Percentiles rank a stretch among this genome's conserved stretches.
Conservation (phyloP, 768 basidiomycete genomes). For the Auricularia sp. region DNA sequence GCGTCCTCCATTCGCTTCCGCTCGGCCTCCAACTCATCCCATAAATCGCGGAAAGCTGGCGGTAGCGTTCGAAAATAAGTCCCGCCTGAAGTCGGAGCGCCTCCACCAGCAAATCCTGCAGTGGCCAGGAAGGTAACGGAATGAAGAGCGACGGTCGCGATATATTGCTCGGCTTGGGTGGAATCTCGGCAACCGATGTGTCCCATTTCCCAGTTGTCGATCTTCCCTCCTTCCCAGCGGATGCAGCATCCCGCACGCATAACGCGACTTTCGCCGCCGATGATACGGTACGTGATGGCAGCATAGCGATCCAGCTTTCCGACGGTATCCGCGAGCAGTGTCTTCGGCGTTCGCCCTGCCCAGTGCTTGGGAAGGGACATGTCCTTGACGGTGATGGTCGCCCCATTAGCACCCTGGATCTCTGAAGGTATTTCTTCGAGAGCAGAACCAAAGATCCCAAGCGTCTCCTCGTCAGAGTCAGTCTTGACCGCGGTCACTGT, state of each 20-base stretch:
- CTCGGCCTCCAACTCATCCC: conserved; percentile 74
- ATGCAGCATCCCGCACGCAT: conserved; percentile 64
- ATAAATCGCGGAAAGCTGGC: conserved; percentile 82
- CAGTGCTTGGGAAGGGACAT: conserved; percentile 79
- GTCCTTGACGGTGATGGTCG: conserved; percentile 34
- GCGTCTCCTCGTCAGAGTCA: conserved; percentile 38
- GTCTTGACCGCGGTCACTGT: conserved; percentile 40
- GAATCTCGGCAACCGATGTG: conserved; percentile 72
- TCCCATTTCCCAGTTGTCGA: conserved; percentile 70
- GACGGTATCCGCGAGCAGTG: conserved; percentile 57
- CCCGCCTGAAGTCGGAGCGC: conserved; percentile 34
- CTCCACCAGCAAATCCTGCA: conserved; percentile 50
- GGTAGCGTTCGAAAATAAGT: conserved; percentile 64
- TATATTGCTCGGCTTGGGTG: conserved; percentile 80
- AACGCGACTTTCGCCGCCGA: conserved; percentile 67
- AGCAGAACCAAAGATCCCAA: conserved; percentile 61
- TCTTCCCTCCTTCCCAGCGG: conserved; percentile 56
- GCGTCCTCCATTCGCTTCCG: conserved; percentile 53
- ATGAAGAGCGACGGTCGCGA: conserved; percentile 79
- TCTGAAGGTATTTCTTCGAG: conserved; percentile 60
- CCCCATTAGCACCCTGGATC: conserved; percentile 14
- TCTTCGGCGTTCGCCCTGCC: conserved; percentile 74
- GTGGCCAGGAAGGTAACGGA: conserved; percentile 54
- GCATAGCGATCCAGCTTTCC: conserved; percentile 66
- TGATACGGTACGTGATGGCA: conserved; percentile 50